A percentile compares a stretch with the other conserved stretches of the same genome.
phyloP scores from a whole-genome alignment of 768 basidiomycete species.

The Auriculariales sp. region DNA sequence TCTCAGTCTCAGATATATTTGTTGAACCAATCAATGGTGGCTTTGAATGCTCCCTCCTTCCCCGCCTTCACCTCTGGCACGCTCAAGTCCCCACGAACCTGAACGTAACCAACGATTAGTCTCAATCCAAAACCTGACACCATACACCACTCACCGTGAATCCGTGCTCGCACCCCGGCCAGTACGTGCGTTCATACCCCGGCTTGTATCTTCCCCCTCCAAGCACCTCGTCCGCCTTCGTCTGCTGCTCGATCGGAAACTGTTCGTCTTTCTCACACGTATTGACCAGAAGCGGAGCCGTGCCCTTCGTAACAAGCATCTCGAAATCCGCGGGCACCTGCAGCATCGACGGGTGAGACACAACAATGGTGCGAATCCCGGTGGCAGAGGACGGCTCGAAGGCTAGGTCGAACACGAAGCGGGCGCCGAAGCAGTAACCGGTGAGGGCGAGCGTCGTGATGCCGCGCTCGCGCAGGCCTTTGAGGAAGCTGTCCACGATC shows the following conservation, averaged over 20 bases:
- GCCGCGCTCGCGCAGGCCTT: slow-evolving; percentile 41
- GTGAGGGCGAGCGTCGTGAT: slow-evolving; percentile 42
- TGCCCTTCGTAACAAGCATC: slow-evolving; percentile 32
- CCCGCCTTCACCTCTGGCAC: slow-evolving; percentile 40
- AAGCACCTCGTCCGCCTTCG: slow-evolving; percentile 34
- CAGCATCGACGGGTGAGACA: slow-evolving; percentile 51
- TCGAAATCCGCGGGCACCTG: slow-evolving; percentile 45
- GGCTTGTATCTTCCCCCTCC: slow-evolving; percentile 29
- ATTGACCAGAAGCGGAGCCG: slow-evolving; percentile 53
- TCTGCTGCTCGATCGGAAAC: slow-evolving; percentile 34
- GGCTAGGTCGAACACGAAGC: slow-evolving; percentile 48
- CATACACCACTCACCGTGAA: slow-evolving; percentile 29
- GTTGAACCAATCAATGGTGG: slow-evolving; percentile 38
- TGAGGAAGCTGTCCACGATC: slow-evolving; percentile 38
- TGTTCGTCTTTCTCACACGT: slow-evolving; percentile 35
- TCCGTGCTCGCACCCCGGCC: slow-evolving; percentile 34
- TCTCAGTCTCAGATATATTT: slow-evolving; percentile 19
- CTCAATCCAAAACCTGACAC: no score
- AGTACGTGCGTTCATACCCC: slow-evolving; percentile 34
- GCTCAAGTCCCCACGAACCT: slow-evolving; percentile 13
- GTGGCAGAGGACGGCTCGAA: no score
- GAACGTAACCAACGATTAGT: neutral
- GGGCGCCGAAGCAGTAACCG: slow-evolving; percentile 26
- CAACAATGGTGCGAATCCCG: slow-evolving; percentile 30
- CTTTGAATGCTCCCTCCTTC: slow-evolving; percentile 49